These are phyloP conservation scores for Phytophthora crassamura DNA, from an alignment of 352 stramenopile species.

Conservation along the genomic window DNA sequence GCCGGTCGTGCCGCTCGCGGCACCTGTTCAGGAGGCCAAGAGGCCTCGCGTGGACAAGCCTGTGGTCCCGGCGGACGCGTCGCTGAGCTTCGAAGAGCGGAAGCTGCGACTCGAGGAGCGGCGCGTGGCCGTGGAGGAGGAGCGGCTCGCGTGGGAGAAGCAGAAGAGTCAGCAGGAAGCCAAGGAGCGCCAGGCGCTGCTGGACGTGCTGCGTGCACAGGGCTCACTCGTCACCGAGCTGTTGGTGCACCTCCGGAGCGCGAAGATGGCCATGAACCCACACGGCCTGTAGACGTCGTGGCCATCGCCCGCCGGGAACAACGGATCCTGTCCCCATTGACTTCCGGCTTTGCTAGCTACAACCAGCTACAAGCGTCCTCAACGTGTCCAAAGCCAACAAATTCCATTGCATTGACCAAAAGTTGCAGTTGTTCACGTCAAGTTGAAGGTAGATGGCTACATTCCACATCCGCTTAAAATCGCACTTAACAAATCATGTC, in stretches of 20 bases:
- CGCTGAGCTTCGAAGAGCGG: constrained; percentile 31
- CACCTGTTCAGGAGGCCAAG: constrained; percentile 24
- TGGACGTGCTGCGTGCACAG: constrained; percentile 46
- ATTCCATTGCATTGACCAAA: constrained; percentile 7
- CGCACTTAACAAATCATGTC: not conserved
- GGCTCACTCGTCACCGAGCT: constrained; percentile 44
- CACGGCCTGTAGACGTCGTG: constrained; percentile 18
- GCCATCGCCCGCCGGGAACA: not conserved
- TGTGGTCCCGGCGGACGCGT: constrained; percentile 9
- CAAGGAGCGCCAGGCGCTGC: constrained; percentile 42
- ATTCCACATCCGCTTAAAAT: not conserved
- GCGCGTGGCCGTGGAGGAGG: constrained; percentile 42
- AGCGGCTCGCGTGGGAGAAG: constrained; percentile 44
- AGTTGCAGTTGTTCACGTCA: not conserved
- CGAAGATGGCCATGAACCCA: constrained; percentile 12
- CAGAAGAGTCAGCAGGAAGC: constrained; percentile 37
- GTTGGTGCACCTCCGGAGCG: constrained; percentile 32
- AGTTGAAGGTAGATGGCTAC: constrained; percentile 17
- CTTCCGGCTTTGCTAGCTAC: constrained; percentile 4
- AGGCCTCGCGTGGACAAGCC: constrained; percentile 25
- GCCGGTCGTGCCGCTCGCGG: constrained; percentile 2
- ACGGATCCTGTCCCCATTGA: constrained; percentile 4
- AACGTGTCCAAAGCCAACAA: constrained; percentile 29
- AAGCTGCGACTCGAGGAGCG: constrained; percentile 44
- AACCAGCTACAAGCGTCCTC: constrained; percentile 4